Base-by-base conservation (phyloP, 148 eudicot genomes). In the Nyssa sinensis region DNA sequence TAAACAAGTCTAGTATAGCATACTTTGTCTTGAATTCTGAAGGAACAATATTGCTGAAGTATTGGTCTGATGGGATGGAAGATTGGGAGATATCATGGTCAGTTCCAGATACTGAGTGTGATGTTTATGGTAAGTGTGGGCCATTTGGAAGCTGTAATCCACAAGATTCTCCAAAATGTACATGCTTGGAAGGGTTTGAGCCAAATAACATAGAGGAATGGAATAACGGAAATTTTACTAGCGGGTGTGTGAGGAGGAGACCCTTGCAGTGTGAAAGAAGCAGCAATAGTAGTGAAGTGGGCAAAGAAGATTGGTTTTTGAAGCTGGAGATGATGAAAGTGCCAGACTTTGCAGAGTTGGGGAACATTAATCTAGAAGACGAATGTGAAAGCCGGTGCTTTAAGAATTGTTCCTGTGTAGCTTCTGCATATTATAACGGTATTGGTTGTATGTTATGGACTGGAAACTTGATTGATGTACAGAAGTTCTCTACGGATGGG, bases 51-150 rank as follows among this genome's bases (percentile, higher is more conserved):
- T 3, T 64, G 9, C 30, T 55, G 55, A 81, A 44, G 21, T 0
- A 7, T 2, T 80, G 86, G 88, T 29, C 39, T 47, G 27, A 62
- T 29, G 72, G 39, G 49, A 69, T 21, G 4, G 44, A 14, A 10
- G 55, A 81, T 6, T 84, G 84, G 83, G 61, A n/a, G 64, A 47
- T 9, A n/a, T n/a, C n/a, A n/a, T 80, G 77, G 80, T 12, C 33
- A 1, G 30, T 53, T 14, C 74, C 51, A 14, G 19, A 41, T 1
- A 39, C 57, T 4, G 82, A 69, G 9, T 91, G 93, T 72, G 87
- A 84, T 72, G 21, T 77, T 41, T 89, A 81, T 66, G 88, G 79
- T 21, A 74, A 65, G 49, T 91, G 97, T 64, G 93, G 97, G 9
- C 47, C 79, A 53, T 89, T 84, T 49, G 97, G 91, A 51, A 78